phyloP scores from a whole-genome alignment of 2,329 filamentous ascomycete genomes.

The Cucurbitaria berberidis region DNA sequence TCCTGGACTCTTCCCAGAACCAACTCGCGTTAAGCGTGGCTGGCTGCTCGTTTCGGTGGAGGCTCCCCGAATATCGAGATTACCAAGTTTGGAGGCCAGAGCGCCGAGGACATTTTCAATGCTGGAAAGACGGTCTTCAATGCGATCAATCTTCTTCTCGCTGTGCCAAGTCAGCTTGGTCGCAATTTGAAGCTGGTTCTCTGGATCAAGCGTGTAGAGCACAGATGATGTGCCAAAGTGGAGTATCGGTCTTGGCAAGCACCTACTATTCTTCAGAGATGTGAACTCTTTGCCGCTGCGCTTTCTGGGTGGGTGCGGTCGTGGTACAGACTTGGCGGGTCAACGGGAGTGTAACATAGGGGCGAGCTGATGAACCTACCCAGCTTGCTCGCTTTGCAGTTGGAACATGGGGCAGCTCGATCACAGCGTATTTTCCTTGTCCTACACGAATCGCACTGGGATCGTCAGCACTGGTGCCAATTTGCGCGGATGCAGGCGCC shows the following conservation, averaged over 20 bases:
- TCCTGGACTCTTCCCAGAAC: slow-evolving; percentile 15
- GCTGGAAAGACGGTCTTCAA: slow-evolving; percentile 57
- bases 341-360: slow-evolving; percentile 5
- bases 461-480: slow-evolving; percentile 6
- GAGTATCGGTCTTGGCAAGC: not conserved
- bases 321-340: slow-evolving; percentile 39
- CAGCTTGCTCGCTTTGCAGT: slow-evolving; percentile 46
- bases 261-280: slow-evolving; percentile 49
- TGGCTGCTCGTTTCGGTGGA: slow-evolving; percentile 31
- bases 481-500: not conserved
- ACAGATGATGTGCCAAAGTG: not conserved
- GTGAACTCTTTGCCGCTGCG: slow-evolving; percentile 42
- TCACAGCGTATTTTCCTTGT: slow-evolving; percentile 47
- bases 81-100: slow-evolving; percentile 40
- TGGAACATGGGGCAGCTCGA: slow-evolving; percentile 43
- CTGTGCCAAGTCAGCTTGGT: slow-evolving; percentile 37
- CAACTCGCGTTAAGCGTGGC: slow-evolving; percentile 27
- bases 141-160: slow-evolving; percentile 61
- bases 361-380: slow-evolving; percentile 25
- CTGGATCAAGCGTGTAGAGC: not conserved
- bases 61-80: slow-evolving; percentile 32
- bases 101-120: slow-evolving; percentile 54
- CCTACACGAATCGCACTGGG: slow-evolving; percentile 45
- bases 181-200: not conserved
- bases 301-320: slow-evolving; percentile 40